Evolutionary conservation across 495 filamentous ascomycete genomes (phyloP), one percentile per base, ranked within the genome.

Genomic region (Trichodelitschia bisporula): DNA sequence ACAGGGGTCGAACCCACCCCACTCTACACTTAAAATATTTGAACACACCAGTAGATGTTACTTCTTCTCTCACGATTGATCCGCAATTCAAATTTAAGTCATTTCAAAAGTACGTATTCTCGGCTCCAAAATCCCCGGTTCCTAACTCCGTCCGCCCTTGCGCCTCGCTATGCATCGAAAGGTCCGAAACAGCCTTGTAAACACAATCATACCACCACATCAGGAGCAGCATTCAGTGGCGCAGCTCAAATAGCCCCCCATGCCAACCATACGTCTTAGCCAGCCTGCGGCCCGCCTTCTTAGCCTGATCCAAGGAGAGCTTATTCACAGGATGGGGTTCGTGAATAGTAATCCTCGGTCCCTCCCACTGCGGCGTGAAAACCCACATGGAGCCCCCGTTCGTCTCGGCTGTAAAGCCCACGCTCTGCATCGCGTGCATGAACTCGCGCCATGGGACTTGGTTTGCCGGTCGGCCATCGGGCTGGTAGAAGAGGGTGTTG

Each of bases 331-430:
- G 56, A 45, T 62, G 56, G 15, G 62, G 61, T 37, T 66, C 59
- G 35, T 64, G 59, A 64, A 60, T 27, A 57, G 60, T 24, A 66
- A 61, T n/a, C 50, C 56, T 0, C 55, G 33, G 30, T 50, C 40
- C 54, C 5, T 49, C 35, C 8, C 23, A 43, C n/a, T 36, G 34
- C 4, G 57, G 51, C 25, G 35, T 37, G 36, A 66, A 65, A 14
- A 59, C 51, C 62, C 62, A 66, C 3, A 59, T 52, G 4, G 53
- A 59, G 2, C 63, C 62, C 31, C 64, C 57, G 1, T 66, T 47
- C 36, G 66, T 64, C 45, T 57, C 33, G 0, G 49, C 40, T 1
- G 33, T 14, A 29, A 66, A 61, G 5, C 61, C 61, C 1, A 47
- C 51, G 1, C 46, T 46, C 4, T 28, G 28, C 59, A 69, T 59